Evolutionary conservation across 2,329 filamentous ascomycete species (phyloP), one percentile per base, ranked within the genome.

Genomic region (Verticillium zaregamsianum): DNA sequence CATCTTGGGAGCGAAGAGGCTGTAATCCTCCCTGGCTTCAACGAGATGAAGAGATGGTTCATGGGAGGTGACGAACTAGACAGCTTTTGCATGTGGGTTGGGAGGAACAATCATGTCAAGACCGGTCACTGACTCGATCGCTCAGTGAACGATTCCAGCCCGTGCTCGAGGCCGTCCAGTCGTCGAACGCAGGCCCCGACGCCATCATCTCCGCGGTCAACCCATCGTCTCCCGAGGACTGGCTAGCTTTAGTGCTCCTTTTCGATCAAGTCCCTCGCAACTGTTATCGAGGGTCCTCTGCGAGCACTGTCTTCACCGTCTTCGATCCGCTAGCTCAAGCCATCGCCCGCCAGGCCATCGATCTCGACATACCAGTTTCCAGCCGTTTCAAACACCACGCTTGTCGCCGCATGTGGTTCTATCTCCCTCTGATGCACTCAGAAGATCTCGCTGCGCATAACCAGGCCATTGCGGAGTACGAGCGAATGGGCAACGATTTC

Each of bases 191-290:
- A 14, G 70, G 68, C 4, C 71, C 73, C 1, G 59, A 68, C 9
- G 68, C 73, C 45, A 63, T 78, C 57, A 56, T 78, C 37, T 65
- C 67, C 6, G 59, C 69, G 15, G 63, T 69, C 0, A 63, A 68
- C 12, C 73, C 71, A 5, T 59, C 64, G 4, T 62, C 64, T 3
- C 68, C 76, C 0, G 59, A 70, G 6, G 74, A 77, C 64, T 78
- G 74, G 72, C 73, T 90, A 2, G 77, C 79, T 55, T 69, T 89
- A 0, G 67, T 86, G 5, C 66, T 90, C 2, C 76, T 90, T 2
- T 78, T 90, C 2, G 87, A 90, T 64, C 87, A 90, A 68, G 77
- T 89, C 52, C 78, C 86, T 0, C 81, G 87, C 2, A 89, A 90
- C 68, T 78, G 84, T 65, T 86, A 82, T 72, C 84, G 87, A 15